Base-by-base conservation (phyloP, 331 rosid species). In the Malus hybrid region DNA sequence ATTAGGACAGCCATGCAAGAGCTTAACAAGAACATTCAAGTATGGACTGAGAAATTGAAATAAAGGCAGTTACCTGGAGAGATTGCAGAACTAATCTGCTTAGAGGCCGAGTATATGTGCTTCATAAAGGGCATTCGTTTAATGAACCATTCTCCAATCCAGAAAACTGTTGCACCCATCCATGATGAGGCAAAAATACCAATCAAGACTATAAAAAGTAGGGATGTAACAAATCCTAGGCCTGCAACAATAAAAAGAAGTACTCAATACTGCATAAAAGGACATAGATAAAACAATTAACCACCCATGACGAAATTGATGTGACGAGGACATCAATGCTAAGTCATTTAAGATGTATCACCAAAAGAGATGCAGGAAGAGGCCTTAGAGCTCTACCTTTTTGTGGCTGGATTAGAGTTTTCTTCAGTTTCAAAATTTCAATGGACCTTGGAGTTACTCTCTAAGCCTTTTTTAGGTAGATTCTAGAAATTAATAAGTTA, bases 161-260 rank as follows among this genome's bases (percentile, higher is more conserved):
- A 85, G 59, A 85, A 85, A 63, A 85, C 83, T 31, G 88, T 81
- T 69, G 88, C 83, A 63, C 88, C 85, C 88, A 76, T 79, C 88
- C 88, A 85, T 24, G 88, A 85, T 10, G 88, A 81, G 67, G 85
- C 88, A 79, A 85, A 85, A 61, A 85, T 59, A 73, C 88, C 88
- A 16, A 85, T 46, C 48, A 78, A 76, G 65, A 81, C 67, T 76
- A 79, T 78, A 60, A 85, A 85, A n/a, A 76, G 44, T 28, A 85
- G 75, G 28, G 88, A 85, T 44, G 88, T 78, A 56, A 85, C 29
- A 78, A 85, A 85, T 50, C 88, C 88, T 63, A 85, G 85, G 62
- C 88, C 88, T 85, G 83, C 81, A 76, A 63, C 24, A 77, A 27
- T 61, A 48, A 46, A 42, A 55, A 29, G 16, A 57, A 66, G 50